A percentile compares a stretch with the other conserved stretches of the same genome.
Conservation (phyloP, 768 basidiomycete species). For the Calocybe indica region DNA sequence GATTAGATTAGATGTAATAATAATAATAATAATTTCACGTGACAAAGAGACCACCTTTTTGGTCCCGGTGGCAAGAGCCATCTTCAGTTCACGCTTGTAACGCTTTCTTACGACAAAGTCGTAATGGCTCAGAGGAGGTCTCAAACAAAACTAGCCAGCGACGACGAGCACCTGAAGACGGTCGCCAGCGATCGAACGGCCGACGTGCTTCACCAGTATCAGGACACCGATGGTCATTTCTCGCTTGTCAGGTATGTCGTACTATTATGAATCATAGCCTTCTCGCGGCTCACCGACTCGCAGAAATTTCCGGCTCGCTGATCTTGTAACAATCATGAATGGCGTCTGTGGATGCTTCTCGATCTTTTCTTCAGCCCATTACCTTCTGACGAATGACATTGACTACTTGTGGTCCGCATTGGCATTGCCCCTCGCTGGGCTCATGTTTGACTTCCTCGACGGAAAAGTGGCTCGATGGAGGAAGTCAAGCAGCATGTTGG, state of each 20-base stretch:
- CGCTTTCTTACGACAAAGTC: too few species aligned
- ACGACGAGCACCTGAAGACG: too few species aligned
- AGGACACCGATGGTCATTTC: constrained; percentile 92
- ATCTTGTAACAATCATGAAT: constrained; percentile 98
- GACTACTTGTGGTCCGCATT: constrained; percentile 86
- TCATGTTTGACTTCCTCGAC: constrained; percentile 97
- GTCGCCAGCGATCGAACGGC: constrained; percentile 8
- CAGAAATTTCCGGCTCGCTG: constrained; percentile 96
- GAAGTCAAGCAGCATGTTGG: constrained; percentile 91
- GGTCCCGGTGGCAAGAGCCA: too few species aligned
- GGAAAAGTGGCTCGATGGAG: constrained; percentile 98
- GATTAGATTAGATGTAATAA: constrained; percentile 10
- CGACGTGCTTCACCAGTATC: constrained; percentile 70
- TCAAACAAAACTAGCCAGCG: too few species aligned
- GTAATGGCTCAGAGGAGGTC: too few species aligned
- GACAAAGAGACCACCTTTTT: too few species aligned
- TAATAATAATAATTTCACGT: too few species aligned
- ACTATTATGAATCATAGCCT: constrained; percentile 6
- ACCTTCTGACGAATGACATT: constrained; percentile 74
- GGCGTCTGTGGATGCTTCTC: constrained; percentile 97
- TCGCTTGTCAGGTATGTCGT: constrained; percentile 82
- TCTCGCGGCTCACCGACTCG: constrained; percentile 5
- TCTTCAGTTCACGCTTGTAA: too few species aligned
- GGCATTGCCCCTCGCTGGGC: constrained; percentile 81
- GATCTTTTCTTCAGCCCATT: constrained; percentile 88